A percentile compares a stretch with the other conserved stretches of the same genome.
phyloP scores from a whole-genome alignment of 2,329 filamentous ascomycete genomes.

The Hymenoscyphus albidus region DNA sequence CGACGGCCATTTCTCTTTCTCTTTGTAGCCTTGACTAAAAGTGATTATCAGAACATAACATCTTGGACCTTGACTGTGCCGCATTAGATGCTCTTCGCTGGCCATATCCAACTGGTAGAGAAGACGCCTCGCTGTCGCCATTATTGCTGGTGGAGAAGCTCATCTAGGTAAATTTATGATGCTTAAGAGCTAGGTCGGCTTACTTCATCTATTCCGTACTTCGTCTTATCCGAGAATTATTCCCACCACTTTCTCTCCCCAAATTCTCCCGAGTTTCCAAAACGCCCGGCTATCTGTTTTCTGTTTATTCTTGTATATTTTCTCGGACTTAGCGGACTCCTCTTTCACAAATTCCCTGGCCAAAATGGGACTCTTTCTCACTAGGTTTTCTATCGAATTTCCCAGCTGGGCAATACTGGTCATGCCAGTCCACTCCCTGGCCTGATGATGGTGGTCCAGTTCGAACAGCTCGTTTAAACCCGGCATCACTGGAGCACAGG shows the following conservation, averaged over 20 bases:
- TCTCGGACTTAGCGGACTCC: neutral
- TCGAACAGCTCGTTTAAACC: constrained; percentile 12
- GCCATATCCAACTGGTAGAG: neutral
- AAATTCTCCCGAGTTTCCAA: constrained; percentile 5
- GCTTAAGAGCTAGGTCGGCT: neutral
- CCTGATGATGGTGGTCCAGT: constrained; percentile 9
- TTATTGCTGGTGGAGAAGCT: neutral
- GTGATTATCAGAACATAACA: neutral
- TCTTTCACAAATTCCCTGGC: neutral
- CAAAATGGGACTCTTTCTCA: neutral
- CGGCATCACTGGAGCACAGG: constrained; percentile 6
- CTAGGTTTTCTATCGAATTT: constrained; percentile 1
- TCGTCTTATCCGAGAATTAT: neutral
- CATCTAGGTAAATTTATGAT: neutral
- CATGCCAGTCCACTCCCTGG: neutral
- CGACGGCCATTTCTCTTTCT: neutral
- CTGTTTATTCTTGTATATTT: neutral
- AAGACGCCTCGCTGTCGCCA: neutral
- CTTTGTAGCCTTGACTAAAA: neutral
- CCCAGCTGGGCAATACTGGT: neutral
- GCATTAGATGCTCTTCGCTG: constrained; percentile 1
- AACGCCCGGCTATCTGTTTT: constrained; percentile 1
- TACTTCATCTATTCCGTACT: neutral
- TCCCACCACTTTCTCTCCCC: neutral
- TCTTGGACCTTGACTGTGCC: neutral